Percentiles rank a stretch among this genome's conserved stretches.
These are phyloP conservation scores for Lepidium aucheri DNA, from an alignment of 345 rosid genomes.

Conservation along the genomic window DNA sequence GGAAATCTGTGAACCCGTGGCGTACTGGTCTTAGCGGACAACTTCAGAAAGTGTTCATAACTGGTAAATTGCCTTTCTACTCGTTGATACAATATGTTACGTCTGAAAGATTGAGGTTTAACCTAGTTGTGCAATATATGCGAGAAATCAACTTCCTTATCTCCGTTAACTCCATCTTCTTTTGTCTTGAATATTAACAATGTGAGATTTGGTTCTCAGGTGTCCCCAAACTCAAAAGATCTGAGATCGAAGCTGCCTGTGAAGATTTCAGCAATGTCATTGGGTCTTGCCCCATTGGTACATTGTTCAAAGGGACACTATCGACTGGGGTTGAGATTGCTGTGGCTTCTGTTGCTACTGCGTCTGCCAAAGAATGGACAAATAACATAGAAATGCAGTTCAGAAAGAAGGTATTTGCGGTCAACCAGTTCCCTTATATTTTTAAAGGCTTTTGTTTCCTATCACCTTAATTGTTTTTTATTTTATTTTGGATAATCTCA, in stretches of 20 bases:
- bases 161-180: background rate
- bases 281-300: slow-evolving; percentile 62
- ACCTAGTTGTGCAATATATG: background rate
- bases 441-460: background rate
- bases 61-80: slow-evolving; percentile 40
- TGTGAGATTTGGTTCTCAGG: slow-evolving; percentile 39
- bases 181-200: background rate
- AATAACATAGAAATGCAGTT: slow-evolving; percentile 59
- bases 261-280: slow-evolving; percentile 97
- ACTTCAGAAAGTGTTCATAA: slow-evolving; percentile 83
- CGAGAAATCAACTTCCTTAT: background rate
- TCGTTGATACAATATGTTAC: background rate
- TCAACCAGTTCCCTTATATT: background rate
- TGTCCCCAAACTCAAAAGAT: slow-evolving; percentile 75
- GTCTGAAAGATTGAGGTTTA: background rate
- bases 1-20: slow-evolving; percentile 80
- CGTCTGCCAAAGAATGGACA: slow-evolving; percentile 62
- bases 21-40: slow-evolving; percentile 92
- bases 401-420: slow-evolving; percentile 60
- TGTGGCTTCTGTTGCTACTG: slow-evolving; percentile 52
- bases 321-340: slow-evolving; percentile 95
- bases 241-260: slow-evolving; percentile 88
- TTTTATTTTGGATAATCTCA: slow-evolving; percentile 24
- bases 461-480: background rate
- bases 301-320: slow-evolving; percentile 78